Evolutionary conservation across 164 flowering plant species (phyloP).

Genomic region (Vitis rotundifolia): DNA sequence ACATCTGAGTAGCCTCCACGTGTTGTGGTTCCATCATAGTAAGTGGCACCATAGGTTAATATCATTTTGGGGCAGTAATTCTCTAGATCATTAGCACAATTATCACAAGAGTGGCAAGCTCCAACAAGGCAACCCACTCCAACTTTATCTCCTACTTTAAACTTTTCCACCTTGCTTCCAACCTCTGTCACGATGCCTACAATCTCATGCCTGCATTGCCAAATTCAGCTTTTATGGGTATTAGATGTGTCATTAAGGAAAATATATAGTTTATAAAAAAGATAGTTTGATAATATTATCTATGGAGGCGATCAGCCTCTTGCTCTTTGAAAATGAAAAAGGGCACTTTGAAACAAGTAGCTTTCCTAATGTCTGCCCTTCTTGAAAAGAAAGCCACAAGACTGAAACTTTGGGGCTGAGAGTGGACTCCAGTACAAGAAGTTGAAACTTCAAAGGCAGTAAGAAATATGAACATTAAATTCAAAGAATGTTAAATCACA

Average conservation of each 20-base stretch:
- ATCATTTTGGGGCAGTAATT: slow-evolving; percentile 48
- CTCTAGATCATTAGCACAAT: slow-evolving; percentile 38
- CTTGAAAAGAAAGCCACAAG: too few species aligned
- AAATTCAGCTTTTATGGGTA: not conserved
- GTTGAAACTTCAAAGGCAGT: too few species aligned
- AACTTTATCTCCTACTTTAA: slow-evolving; percentile 54
- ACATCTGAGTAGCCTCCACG: slow-evolving; percentile 50
- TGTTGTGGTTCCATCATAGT: slow-evolving; percentile 43
- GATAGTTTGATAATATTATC: too few species aligned
- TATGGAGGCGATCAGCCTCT: too few species aligned
- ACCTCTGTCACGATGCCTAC: slow-evolving; percentile 54
- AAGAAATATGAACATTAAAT: too few species aligned
- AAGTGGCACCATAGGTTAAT: slow-evolving; percentile 24
- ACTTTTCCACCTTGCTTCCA: slow-evolving; percentile 41
- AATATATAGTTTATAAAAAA: not conserved
- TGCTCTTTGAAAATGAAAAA: too few species aligned
- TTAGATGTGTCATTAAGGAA: not conserved
- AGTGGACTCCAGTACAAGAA: too few species aligned
- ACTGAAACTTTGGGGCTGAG: too few species aligned
- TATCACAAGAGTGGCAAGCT: slow-evolving; percentile 40
- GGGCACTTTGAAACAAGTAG: too few species aligned
- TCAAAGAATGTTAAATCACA: too few species aligned
- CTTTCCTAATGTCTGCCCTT: too few species aligned
- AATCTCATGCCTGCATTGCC: slow-evolving; percentile 49
- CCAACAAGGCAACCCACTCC: slow-evolving; percentile 64